phyloP scores from a whole-genome alignment of 2,329 filamentous ascomycete genomes.

The Epichloe gansuensis region DNA sequence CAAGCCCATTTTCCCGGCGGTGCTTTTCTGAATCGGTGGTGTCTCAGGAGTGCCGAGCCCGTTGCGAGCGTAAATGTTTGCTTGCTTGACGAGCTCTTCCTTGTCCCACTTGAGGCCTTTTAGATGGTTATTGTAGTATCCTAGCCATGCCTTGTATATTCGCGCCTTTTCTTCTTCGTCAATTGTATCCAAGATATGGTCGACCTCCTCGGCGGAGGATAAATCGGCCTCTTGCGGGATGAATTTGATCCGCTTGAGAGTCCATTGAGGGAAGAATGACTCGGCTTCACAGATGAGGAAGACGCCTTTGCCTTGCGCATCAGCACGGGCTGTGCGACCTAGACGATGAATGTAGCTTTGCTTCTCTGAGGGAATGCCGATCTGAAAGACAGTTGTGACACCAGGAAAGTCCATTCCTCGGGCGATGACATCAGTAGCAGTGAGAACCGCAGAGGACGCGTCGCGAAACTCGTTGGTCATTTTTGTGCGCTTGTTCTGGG shows the following conservation, averaged over 20 bases:
- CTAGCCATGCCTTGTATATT: conserved; percentile 46
- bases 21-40: conserved; percentile 34
- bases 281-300: conserved; percentile 44
- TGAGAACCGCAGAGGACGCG: conserved; percentile 39
- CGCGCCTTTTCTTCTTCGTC: conserved; percentile 32
- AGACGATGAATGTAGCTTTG: conserved; percentile 58
- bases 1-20: conserved; percentile 45
- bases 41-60: conserved; percentile 35
- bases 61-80: conserved; percentile 36
- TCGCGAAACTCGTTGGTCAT: conserved; percentile 53
- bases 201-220: conserved; percentile 25
- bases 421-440: conserved; percentile 60
- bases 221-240: conserved; percentile 33
- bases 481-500: conserved; percentile 35
- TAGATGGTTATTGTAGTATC: conserved; percentile 40
- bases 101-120: conserved; percentile 32
- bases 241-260: conserved; percentile 43
- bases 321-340: conserved; percentile 54
- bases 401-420: conserved; percentile 62
- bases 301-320: conserved; percentile 50
- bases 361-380: conserved; percentile 45
- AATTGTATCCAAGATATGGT: conserved; percentile 27
- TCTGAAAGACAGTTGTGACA: conserved; percentile 55
- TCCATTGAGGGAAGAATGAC: conserved; percentile 34
- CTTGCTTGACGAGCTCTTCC: conserved; percentile 35